Evolutionary conservation across 768 basidiomycete genomes (phyloP), one percentile per base, ranked within the genome.

Genomic region (Pluteus cervinus): DNA sequence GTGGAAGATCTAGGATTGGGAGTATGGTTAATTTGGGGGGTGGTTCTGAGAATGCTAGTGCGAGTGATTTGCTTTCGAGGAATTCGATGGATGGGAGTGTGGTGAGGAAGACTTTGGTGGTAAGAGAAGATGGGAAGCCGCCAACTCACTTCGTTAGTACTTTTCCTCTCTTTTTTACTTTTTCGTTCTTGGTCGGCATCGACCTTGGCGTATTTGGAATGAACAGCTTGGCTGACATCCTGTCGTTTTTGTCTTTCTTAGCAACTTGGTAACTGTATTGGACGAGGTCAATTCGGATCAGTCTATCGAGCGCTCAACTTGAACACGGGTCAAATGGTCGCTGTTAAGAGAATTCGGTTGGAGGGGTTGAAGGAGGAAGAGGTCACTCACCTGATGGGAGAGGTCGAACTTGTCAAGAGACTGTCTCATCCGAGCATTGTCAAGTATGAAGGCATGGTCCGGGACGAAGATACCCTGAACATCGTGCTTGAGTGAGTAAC

Each of bases 191-290:
- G 23, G n/a, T 23, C 20, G 9, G 21, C 21, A 14, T 38, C 39
- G 29, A 36, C 32, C 25, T 33, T 21, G 10, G 26, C 29, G 37
- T 29, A 36, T 36, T 10, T 17, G 15, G 9, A n/a, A 15, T 40
- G 29, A 33, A 21, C 14, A 24, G 30, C 31, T 10, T 43, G 26
- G 35, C 34, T 34, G 39, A n/a, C n/a, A n/a, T n/a, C n/a, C n/a
- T n/a, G n/a, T n/a, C n/a, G n/a, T 44, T 54, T 18, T 48, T 25
- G 29, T 25, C 36, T 7, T 29, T 39, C 47, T 21, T 53, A 97
- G 94, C 91, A 94, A 92, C 71, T 99, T 14, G 94, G 94, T 21
- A 93, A 96, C 60, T 93, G 90, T 56, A 94, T 99, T 46, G 94
- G 94, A 2, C 80, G 87, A 33, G 94, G 94, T 6, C 94, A 98